Base-by-base conservation (phyloP, 208 protist species). In the Angomonas desouzai region DNA sequence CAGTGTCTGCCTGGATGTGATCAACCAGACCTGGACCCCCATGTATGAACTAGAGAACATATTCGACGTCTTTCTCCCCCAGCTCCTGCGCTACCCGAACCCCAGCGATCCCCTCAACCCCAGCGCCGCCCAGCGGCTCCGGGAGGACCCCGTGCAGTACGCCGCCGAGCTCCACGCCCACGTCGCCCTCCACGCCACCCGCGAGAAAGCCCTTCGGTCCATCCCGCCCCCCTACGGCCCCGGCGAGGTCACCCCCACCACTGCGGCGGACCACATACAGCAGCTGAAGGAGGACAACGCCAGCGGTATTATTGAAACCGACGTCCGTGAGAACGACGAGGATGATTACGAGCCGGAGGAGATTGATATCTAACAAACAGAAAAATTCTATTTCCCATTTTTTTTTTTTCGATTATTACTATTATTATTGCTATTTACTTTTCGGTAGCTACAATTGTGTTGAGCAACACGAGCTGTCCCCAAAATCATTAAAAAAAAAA, bases 21-120 rank as follows among this genome's bases (percentile, higher is more conserved):
- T 99, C 71, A 99, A 99, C 76, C 98, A 99, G 66, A 99, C 97
- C 6, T 99, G 98, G 98, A 98, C 93, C 33, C 98, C 98, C 6
- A 98, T 99, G 94, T 99, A 98, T 83, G 96, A 94, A 79, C 69
- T 88, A 62, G 77, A 85, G 64, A 89, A 92, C 58, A 86, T 91
- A 23, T 99, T 99, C 64, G 97, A 98, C 53, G 86, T 98, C 0
- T 99, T 99, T 72, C 81, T 99, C 29, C 98, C 98, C 6, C 98
- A 99, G 85, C 83, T 99, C 25, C 77, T 99, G 28, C 72, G 94
- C 27, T 99, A 99, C 74, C 98, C 98, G 6, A 99, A 99, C 77
- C 86, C 98, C 27, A 73, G 81, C 10, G 98, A 99, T 71, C 98
- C 98, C 18, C 80, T 99, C 3, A 99, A 99, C 80, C 94, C 95